A percentile compares a stretch with the other conserved stretches of the same genome.
phyloP scores from a whole-genome alignment of 345 rosid genomes.

The Sisymbrium irio region DNA sequence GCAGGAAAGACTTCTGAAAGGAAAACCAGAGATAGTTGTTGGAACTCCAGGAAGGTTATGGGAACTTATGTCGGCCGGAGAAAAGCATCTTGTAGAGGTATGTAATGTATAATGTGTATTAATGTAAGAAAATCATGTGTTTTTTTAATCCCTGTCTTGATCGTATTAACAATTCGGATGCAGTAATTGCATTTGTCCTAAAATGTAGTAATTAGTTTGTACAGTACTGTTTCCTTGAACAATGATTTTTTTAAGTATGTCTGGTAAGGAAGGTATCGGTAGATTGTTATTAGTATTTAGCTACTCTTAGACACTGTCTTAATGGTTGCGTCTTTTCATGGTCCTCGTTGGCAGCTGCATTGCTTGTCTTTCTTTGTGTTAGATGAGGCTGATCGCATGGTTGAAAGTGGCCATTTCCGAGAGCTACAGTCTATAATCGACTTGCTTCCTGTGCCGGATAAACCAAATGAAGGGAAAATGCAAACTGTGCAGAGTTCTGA shows the following conservation, averaged over 20 bases:
- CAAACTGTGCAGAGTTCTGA: slow-evolving; percentile 51
- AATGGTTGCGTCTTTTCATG: slow-evolving; percentile 3
- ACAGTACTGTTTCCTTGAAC: background rate
- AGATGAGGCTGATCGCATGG: slow-evolving; percentile 99
- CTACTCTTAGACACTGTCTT: background rate
- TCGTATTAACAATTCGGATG: background rate
- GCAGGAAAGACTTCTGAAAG: slow-evolving; percentile 82
- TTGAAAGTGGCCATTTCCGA: slow-evolving; percentile 87
- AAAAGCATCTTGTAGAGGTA: slow-evolving; percentile 89
- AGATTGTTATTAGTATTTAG: background rate
- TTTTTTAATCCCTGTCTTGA: slow-evolving; percentile 3
- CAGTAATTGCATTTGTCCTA: background rate
- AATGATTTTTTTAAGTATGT: background rate
- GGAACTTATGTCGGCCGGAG: slow-evolving; percentile 97
- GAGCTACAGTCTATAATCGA: slow-evolving; percentile 97
- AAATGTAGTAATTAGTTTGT: background rate
- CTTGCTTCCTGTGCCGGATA: slow-evolving; percentile 65
- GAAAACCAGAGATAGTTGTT: slow-evolving; percentile 86
- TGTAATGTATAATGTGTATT: slow-evolving; percentile 18
- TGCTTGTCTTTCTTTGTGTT: slow-evolving; percentile 88
- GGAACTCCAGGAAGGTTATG: slow-evolving; percentile 97
- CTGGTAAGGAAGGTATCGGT: background rate
- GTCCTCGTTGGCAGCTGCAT: slow-evolving; percentile 65
- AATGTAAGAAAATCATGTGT: background rate
- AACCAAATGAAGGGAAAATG: slow-evolving; percentile 43